Base-by-base conservation (phyloP, 192 early-diverging fungal genomes). In the Podila epigama region DNA sequence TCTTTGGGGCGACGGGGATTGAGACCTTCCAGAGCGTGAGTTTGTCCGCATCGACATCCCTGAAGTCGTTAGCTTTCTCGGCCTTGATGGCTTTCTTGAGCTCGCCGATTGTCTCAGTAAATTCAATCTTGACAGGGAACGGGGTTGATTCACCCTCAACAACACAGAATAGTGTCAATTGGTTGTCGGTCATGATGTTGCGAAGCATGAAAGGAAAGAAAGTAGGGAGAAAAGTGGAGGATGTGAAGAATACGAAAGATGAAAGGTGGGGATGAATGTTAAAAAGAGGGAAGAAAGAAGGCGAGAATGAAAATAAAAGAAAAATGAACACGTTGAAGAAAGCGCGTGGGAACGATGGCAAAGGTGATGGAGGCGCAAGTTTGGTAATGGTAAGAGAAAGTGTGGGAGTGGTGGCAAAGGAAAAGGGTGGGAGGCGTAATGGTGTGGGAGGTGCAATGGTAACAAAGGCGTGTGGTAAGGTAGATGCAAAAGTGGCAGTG, bases 151-250 rank as follows among this genome's bases (percentile, higher is more conserved):
- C 48, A 12, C 48, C 48, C 6, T 51, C 48, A 25, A 51, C 48
- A 25, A 51, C 5, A 25, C 48, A 51, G 48, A 51, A 51, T 12
- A 51, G 48, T 5, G 9, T 51, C 5, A 51, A n/a, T 7, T 6
- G 48, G n/a, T 51, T 51, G 48, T 51, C 22, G 18, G 48, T 51
- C 48, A 51, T 51, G 6, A 25, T 51, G 48, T 51, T 51, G 48
- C 48, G 18, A 25, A 51, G 48, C 10, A 25, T 51, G 13, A 25
- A 25, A 51, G 18, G 48, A 51, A 51, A 51, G 9, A n/a, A 51
- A 51, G 48, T 5, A 25, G 6, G 18, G n/a, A 25, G n/a, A 5
- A 25, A n/a, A n/a, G 6, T 20, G 22, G n/a, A 25, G 22, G 18
- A 51, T 15, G 37, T 9, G 37, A 51, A n/a, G 18, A 12, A 51